These are phyloP conservation scores for Protomyces gravidus DNA, from an alignment of 1,139 yeast species.

Conservation along the genomic window DNA sequence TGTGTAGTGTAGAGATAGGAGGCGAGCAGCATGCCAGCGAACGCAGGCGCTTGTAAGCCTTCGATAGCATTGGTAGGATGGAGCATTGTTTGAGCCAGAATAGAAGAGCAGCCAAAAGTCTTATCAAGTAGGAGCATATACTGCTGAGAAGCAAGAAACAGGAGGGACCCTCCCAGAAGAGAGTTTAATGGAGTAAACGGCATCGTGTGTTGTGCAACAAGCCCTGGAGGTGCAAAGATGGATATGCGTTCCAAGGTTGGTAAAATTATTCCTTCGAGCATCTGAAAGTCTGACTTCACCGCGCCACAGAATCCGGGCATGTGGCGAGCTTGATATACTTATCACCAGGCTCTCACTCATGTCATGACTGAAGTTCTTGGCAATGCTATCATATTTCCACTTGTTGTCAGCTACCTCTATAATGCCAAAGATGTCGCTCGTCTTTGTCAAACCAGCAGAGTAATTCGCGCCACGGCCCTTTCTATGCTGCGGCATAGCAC, in stretches of 20 bases:
- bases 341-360: too few relatives aligned
- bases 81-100: conserved; percentile 1
- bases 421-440: not conserved
- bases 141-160: conserved; percentile 2
- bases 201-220: too few relatives aligned
- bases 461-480: conserved; percentile 8
- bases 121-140: conserved; percentile 2
- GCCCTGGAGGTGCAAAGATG: too few relatives aligned
- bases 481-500: conserved; percentile 1
- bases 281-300: too few relatives aligned
- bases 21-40: conserved; percentile 3
- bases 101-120: conserved; percentile 11
- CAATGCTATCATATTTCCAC: not conserved
- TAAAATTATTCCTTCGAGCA: too few relatives aligned
- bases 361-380: not conserved
- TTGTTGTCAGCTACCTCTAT: not conserved
- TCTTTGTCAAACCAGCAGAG: not conserved
- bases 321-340: too few relatives aligned
- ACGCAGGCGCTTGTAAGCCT: not conserved
- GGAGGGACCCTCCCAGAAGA: conserved; percentile 8
- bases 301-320: too few relatives aligned
- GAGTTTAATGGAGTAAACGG: conserved; percentile 10
- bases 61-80: not conserved
- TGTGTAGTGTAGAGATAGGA: not conserved
- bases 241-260: too few relatives aligned